Conservation (phyloP, 2,329 filamentous ascomycete genomes). For the Akanthomyces muscarius region DNA sequence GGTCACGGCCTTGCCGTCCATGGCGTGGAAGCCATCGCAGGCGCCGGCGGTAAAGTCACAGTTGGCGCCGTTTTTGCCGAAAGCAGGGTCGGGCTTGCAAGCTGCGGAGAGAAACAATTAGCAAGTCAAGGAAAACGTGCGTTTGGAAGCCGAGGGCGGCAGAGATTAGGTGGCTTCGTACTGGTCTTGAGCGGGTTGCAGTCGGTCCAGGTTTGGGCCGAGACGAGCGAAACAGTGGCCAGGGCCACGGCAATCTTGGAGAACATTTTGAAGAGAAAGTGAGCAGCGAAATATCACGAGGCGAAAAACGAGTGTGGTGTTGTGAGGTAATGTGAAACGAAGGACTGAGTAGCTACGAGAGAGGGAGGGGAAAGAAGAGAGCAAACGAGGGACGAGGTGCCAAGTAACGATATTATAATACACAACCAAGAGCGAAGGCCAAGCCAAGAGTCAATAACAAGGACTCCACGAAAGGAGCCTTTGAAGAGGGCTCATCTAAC, state of each 20-base stretch:
- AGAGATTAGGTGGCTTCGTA: conserved; percentile 25
- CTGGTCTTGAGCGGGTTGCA: conserved; percentile 53
- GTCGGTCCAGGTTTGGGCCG: conserved; percentile 52
- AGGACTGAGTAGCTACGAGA: neutral
- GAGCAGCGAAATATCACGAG: neutral
- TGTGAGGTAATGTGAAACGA: neutral
- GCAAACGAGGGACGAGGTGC: neutral
- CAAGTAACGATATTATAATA: conserved; percentile 7
- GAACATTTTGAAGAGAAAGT: conserved; percentile 33
- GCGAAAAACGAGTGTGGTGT: conserved; percentile 8
- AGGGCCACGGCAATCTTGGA: conserved; percentile 45
- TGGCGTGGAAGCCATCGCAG: conserved; percentile 51
- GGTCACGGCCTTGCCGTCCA: conserved; percentile 43
- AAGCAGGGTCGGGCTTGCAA: conserved; percentile 72
- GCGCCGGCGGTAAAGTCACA: conserved; percentile 76
- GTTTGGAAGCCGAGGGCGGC: too few relatives aligned
- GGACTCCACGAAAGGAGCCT: neutral
- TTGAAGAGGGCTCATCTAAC: conserved; percentile 5
- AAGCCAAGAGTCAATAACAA: conserved; percentile 1
- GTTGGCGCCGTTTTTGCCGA: conserved; percentile 54
- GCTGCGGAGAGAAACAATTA: conserved; percentile 29
- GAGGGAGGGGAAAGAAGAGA: neutral
- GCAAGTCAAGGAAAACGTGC: neutral
- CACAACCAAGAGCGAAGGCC: neutral
- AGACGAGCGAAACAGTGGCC: conserved; percentile 45